Evolutionary conservation across 306 rosid species (phyloP).

Genomic region (Malus asiatica): DNA sequence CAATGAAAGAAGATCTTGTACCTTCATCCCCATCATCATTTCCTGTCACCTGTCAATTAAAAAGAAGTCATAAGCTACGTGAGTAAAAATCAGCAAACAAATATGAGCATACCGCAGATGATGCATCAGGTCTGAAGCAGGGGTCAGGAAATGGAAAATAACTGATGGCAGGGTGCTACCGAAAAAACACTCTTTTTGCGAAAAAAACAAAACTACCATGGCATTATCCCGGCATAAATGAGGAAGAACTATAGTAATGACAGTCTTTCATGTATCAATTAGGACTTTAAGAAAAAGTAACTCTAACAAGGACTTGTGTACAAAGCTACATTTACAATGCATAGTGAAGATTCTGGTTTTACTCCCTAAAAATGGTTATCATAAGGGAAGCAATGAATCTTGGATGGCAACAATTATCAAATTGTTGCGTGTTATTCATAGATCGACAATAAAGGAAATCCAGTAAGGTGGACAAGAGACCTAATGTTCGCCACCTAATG

Average conservation of each 20-base stretch:
- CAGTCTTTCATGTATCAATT: neutral
- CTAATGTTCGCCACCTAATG: neutral
- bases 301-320: neutral
- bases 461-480: neutral
- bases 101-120: neutral
- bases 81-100: neutral
- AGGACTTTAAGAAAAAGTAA: neutral
- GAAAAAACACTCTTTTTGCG: neutral
- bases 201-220: neutral
- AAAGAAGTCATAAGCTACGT: neutral
- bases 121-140: neutral
- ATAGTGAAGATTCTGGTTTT: neutral
- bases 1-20: conserved; percentile 41
- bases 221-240: neutral
- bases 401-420: neutral
- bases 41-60: conserved; percentile 55
- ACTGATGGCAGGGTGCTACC: neutral
- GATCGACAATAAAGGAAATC: neutral
- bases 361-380: neutral
- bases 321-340: neutral
- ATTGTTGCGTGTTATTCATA: neutral
- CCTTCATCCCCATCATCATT: conserved; percentile 28
- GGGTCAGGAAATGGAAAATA: neutral
- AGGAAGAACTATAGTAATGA: neutral
- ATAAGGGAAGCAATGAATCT: neutral